These are phyloP conservation scores for Cucurbita maxima DNA, from an alignment of 306 rosid genomes.

Conservation along the genomic window DNA sequence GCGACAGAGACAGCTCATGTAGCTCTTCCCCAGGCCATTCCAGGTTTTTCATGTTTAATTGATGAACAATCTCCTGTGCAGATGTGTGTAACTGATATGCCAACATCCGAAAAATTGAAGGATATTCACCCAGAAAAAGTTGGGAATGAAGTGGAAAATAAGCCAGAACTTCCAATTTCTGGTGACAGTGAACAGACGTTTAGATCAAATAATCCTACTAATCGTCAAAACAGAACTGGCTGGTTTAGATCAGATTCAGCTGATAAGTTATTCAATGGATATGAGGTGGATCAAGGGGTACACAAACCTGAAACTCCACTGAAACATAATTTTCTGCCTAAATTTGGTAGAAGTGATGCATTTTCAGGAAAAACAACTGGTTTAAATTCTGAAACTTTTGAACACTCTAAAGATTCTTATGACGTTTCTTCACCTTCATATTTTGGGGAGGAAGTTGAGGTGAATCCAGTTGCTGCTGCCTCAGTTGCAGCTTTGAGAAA, in stretches of 20 bases:
- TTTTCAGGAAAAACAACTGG: conserved; percentile 24
- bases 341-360: conserved; percentile 14
- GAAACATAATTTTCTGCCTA: conserved; percentile 15
- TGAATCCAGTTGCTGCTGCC: conserved; percentile 68
- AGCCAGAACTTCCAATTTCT: conserved; percentile 18
- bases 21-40: conserved; percentile 49
- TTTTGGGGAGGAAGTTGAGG: conserved; percentile 49
- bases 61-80: conserved; percentile 41
- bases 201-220: conserved; percentile 14
- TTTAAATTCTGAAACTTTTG: conserved; percentile 18
- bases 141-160: conserved; percentile 1
- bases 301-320: conserved; percentile 21
- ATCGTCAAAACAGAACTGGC: conserved; percentile 20
- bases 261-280: conserved; percentile 27
- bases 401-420: conserved; percentile 19
- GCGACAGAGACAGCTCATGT: conserved; percentile 31
- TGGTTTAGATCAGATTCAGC: conserved; percentile 19
- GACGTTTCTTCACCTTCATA: conserved; percentile 34
- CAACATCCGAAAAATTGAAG: conserved; percentile 1
- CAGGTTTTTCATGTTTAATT: conserved; percentile 44
- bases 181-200: conserved; percentile 29
- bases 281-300: conserved; percentile 29
- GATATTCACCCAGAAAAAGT: not conserved
- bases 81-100: conserved; percentile 17
- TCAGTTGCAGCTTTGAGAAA: conserved; percentile 74